Percentiles rank a stretch among this genome's conserved stretches.
These are phyloP conservation scores for apple (Malus domestica) DNA, from an alignment of 306 rosid genomes.

Conservation along the genomic window DNA sequence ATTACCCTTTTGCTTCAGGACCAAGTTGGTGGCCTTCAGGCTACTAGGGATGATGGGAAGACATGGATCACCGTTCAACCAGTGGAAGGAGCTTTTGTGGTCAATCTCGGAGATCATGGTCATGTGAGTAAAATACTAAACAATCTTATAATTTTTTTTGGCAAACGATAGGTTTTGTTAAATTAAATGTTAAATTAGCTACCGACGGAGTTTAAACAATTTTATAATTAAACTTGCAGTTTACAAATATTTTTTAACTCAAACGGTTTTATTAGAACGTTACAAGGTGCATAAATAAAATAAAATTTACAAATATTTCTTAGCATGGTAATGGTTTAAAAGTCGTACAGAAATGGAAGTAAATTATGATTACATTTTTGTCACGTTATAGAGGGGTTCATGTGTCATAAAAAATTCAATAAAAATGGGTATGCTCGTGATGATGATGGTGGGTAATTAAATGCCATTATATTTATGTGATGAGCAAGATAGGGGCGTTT, in stretches of 20 bases:
- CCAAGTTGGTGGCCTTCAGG: constrained; percentile 90
- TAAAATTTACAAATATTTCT: no score
- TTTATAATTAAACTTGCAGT: background rate
- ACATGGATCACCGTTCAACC: constrained; percentile 92
- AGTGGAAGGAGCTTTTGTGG: constrained; percentile 73
- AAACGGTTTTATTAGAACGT: no score
- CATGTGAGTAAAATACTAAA: constrained; percentile 38
- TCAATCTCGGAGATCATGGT: constrained; percentile 90
- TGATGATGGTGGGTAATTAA: background rate
- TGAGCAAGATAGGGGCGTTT: background rate
- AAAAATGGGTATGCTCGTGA: no score
- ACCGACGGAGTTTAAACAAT: background rate
- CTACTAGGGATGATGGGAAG: constrained; percentile 63
- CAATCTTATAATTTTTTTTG: no score
- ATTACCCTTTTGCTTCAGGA: constrained; percentile 83
- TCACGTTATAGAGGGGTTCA: background rate
- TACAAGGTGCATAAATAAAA: background rate
- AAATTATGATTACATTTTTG: no score
- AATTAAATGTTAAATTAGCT: no score
- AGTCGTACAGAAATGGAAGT: background rate
- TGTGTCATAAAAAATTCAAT: no score
- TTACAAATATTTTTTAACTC: background rate
- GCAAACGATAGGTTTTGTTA: no score
- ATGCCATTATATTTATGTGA: background rate
- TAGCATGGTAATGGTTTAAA: background rate